Percentiles rank a stretch among this genome's conserved stretches.
phyloP scores from a whole-genome alignment of 768 basidiomycete species.

The Termitomyces sp. region DNA sequence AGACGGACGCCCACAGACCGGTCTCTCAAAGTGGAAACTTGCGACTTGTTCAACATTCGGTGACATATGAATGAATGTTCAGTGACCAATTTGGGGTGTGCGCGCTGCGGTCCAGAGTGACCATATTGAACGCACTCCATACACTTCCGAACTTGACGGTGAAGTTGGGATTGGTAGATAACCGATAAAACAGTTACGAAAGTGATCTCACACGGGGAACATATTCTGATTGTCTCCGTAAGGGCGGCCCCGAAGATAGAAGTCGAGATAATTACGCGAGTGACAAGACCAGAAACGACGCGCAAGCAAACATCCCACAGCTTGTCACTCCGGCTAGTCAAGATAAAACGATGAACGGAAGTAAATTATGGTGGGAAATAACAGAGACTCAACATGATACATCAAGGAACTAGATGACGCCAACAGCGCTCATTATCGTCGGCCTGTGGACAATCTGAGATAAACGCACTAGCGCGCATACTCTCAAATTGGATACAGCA shows the following conservation, averaged over 20 bases:
- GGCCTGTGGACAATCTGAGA: background rate
- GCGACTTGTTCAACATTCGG: no score
- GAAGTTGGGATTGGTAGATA: background rate
- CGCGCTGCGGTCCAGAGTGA: no score
- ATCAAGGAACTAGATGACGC: background rate
- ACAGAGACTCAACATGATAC: background rate
- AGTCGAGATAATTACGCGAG: background rate
- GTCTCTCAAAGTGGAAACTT: no score
- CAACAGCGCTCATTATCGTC: background rate
- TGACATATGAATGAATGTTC: background rate
- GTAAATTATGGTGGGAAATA: background rate
- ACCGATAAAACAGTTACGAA: no score
- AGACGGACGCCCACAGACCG: no score
- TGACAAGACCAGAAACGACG: background rate
- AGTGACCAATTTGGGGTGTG: no score
- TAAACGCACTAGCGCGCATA: background rate
- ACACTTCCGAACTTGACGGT: background rate
- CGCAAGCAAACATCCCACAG: background rate
- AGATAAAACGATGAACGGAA: background rate
- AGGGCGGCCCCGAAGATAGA: no score
- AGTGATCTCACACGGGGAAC: no score
- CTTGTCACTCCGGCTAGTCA: background rate
- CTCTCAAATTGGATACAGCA: background rate
- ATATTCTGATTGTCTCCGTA: no score
- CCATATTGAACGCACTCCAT: background rate